phyloP scores from a whole-genome alignment of 208 protist species.

The Leptomonas pyrrhocoris region DNA sequence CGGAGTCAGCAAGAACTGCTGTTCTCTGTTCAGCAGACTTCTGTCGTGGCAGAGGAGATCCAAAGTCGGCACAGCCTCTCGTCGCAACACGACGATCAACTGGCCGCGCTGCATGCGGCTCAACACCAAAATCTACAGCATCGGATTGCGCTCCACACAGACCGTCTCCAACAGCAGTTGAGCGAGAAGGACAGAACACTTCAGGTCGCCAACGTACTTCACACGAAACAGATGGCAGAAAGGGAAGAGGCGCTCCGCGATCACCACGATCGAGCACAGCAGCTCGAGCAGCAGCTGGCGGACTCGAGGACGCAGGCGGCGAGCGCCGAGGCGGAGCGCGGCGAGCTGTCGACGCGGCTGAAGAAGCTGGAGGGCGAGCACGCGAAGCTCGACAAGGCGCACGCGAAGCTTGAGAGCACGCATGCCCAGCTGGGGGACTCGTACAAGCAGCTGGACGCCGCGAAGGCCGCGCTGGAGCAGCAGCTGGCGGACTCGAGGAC shows the following conservation, averaged over 20 bases:
- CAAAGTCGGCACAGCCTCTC: no score
- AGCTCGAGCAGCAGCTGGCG: slow-evolving; percentile 57
- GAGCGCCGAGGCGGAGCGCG: slow-evolving; percentile 33
- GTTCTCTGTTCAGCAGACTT: slow-evolving; percentile 8
- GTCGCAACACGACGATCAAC: no score
- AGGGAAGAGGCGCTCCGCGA: background rate
- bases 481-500: slow-evolving; percentile 50
- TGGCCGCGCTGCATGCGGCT: no score
- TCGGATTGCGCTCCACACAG: no score
- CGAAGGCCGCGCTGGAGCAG: slow-evolving; percentile 45
- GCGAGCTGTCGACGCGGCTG: slow-evolving; percentile 55
- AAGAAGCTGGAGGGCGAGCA: slow-evolving; percentile 24
- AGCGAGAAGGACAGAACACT: no score
- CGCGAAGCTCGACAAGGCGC: slow-evolving; percentile 7
- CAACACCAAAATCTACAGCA: no score
- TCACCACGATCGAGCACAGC: no score
- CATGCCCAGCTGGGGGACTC: background rate
- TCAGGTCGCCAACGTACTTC: no score
- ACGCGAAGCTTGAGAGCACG: slow-evolving; percentile 1
- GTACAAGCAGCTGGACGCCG: no score
- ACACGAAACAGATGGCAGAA: background rate
- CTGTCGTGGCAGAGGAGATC: background rate
- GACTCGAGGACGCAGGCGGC: slow-evolving; percentile 14
- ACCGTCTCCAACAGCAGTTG: no score
- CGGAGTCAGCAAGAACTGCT: background rate